Evolutionary conservation across 768 basidiomycete genomes (phyloP), one percentile per base, ranked within the genome.

Genomic region (Amylocystis lapponica): DNA sequence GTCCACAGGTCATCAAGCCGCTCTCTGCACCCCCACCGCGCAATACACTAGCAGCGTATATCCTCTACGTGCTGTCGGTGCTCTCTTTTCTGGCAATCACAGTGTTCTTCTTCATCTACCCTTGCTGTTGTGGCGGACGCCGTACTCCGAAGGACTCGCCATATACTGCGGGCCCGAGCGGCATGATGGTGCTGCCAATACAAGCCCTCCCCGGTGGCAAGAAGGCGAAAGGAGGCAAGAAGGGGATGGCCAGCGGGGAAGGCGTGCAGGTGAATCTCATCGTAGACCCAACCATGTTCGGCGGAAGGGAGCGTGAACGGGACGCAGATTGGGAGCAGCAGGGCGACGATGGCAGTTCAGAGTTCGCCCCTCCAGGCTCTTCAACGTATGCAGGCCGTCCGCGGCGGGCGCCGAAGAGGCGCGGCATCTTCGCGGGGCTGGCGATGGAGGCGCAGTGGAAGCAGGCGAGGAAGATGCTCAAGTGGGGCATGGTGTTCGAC

Each of bases 231-330:
- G 66, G 61, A 26, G 64, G 65, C 27, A 68, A 66, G 32, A 65
- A 63, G n/a, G 39, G 51, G 26, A 40, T 47, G 16, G 45, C 48
- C 5, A 65, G 55, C 10, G 62, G 52, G 26, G 69, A 71, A 5
- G 74, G 75, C 52, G 76, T 86, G 2, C 83, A 86, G 47, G 80
- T 85, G 38, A 86, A 86, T 59, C 66, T 85, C 34, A 84, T 85
- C 47, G 79, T 85, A 23, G 81, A 84, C 52, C 83, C 83, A 6
- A 66, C 66, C 6, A 73, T 75, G 45, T 81, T 86, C 47, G 66
- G 23, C 40, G 55, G 41, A 58, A 56, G 14, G 4, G 46, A 45
- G 19, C 26, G 32, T 10, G 52, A 50, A 20, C 36, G 40, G 11
- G 63, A 63, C 11, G 71, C 67, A 3, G 62, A 66, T 16, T 67